These are phyloP conservation scores for Linanthus parryae DNA, from an alignment of 148 eudicot genomes.

Conservation along the genomic window DNA sequence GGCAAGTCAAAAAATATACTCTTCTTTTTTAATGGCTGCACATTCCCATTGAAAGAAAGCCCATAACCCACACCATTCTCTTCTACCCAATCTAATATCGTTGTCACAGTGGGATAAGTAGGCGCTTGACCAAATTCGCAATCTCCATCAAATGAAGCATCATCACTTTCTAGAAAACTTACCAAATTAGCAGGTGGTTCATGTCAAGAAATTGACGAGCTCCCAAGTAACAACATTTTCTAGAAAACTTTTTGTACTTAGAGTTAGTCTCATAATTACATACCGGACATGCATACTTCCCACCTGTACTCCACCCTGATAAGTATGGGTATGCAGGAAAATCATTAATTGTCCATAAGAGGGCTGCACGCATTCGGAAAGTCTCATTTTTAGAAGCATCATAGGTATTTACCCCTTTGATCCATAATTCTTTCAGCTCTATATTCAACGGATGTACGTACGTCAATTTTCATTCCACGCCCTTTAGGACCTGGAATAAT, in stretches of 20 bases:
- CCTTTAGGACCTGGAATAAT: neutral
- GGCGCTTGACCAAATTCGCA: no score
- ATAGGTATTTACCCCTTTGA: neutral
- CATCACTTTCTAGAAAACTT: no score
- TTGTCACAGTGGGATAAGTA: no score
- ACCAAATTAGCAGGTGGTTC: no score
- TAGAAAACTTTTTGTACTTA: neutral
- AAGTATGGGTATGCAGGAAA: slow-evolving; percentile 11
- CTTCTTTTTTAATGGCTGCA: no score
- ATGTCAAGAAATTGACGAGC: neutral
- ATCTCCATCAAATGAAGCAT: no score
- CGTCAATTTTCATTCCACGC: slow-evolving; percentile 7
- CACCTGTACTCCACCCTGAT: slow-evolving; percentile 14
- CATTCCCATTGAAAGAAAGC: no score
- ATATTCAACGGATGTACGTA: neutral
- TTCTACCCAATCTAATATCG: no score
- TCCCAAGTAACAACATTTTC: slow-evolving; percentile 3
- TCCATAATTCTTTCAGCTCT: slow-evolving; percentile 4
- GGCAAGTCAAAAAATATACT: no score
- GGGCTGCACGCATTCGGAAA: neutral
- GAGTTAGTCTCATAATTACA: slow-evolving; percentile 1
- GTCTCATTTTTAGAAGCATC: neutral
- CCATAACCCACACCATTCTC: no score
- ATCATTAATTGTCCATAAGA: slow-evolving; percentile 19
- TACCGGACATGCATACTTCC: neutral